Conservation (phyloP, 306 rosid genomes). For the Inga laurina region DNA sequence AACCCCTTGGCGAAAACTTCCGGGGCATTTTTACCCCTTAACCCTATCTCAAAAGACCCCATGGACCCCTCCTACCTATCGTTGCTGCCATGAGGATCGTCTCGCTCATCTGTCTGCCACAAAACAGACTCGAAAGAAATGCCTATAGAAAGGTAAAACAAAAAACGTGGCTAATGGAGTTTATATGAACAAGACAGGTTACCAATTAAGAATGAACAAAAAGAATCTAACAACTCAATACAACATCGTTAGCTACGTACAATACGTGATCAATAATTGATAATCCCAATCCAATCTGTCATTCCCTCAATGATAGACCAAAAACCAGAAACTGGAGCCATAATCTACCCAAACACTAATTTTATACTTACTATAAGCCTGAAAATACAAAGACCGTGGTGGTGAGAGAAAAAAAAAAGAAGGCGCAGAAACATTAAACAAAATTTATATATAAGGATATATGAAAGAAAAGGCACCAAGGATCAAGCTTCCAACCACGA, state of each 20-base stretch:
- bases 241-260: slow-evolving; percentile 14
- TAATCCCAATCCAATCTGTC: slow-evolving; percentile 7
- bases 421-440: not conserved
- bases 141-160: not conserved
- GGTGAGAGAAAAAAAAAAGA: not conserved
- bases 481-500: slow-evolving; percentile 41
- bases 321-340: slow-evolving; percentile 16
- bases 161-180: not conserved
- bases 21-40: too few species aligned
- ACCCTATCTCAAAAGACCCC: too few species aligned
- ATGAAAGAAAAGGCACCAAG: slow-evolving; percentile 37
- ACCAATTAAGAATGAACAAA: not conserved
- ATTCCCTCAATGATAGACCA: not conserved
- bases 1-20: too few species aligned
- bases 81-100: slow-evolving; percentile 7
- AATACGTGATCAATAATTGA: not conserved
- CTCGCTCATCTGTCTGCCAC: slow-evolving; percentile 25
- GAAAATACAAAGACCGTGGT: slow-evolving; percentile 23
- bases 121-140: slow-evolving; percentile 12
- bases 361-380: not conserved
- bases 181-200: not conserved
- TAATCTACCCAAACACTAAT: slow-evolving; percentile 26
- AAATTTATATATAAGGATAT: slow-evolving; percentile 22
- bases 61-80: slow-evolving; percentile 16
- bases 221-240: not conserved